These are phyloP conservation scores for Magnolia officinalis DNA, from an alignment of 164 flowering plant genomes.

Conservation along the genomic window DNA sequence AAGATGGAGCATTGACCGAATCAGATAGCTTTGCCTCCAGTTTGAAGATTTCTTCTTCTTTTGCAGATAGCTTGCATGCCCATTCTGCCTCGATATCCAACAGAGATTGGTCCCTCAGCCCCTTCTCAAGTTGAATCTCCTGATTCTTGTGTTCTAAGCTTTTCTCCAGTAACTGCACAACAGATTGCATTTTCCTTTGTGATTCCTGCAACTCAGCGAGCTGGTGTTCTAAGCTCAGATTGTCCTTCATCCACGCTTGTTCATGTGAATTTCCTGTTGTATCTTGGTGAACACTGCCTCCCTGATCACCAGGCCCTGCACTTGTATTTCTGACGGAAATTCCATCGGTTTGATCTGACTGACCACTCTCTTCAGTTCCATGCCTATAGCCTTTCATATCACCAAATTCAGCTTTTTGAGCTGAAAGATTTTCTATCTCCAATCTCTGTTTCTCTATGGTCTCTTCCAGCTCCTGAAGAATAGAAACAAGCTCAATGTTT, in stretches of 20 bases:
- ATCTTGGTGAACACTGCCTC: background rate
- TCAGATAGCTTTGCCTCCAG: slow-evolving; percentile 43
- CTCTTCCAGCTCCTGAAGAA: slow-evolving; percentile 83
- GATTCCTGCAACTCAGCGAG: slow-evolving; percentile 45
- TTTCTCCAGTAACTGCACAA: slow-evolving; percentile 41
- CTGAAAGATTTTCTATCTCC: slow-evolving; percentile 57
- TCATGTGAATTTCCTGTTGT: background rate
- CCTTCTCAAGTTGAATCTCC: slow-evolving; percentile 37
- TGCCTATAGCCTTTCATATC: slow-evolving; percentile 20
- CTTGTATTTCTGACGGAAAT: background rate
- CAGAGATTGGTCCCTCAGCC: slow-evolving; percentile 24
- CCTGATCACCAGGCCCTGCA: background rate
- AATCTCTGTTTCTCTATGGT: slow-evolving; percentile 62
- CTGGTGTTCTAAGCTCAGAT: slow-evolving; percentile 26
- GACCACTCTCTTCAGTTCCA: background rate
- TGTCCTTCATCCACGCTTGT: slow-evolving; percentile 20
- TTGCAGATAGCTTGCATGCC: slow-evolving; percentile 31
- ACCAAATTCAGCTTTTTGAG: slow-evolving; percentile 23
- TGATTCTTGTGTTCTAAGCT: slow-evolving; percentile 40
- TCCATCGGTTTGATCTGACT: background rate
- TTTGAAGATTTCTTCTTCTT: slow-evolving; percentile 43
- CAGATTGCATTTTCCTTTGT: slow-evolving; percentile 38
- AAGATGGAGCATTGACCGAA: slow-evolving; percentile 17
- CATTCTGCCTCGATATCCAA: slow-evolving; percentile 38
- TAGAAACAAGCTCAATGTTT: slow-evolving; percentile 74